These are phyloP conservation scores for Lactifluus volemus DNA, from an alignment of 768 basidiomycete genomes.

Conservation along the genomic window DNA sequence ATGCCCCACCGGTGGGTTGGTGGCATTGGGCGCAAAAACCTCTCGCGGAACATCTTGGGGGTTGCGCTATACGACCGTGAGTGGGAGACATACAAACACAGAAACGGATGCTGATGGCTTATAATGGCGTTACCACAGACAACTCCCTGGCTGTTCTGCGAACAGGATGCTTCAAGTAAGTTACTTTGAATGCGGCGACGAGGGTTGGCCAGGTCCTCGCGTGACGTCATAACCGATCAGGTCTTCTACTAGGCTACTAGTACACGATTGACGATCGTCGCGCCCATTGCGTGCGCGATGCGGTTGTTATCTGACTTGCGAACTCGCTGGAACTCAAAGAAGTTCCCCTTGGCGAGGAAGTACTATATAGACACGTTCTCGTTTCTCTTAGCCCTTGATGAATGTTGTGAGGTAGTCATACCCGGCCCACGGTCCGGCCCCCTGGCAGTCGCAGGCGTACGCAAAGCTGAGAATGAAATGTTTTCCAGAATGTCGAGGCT, in stretches of 20 bases:
- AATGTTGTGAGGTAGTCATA: no score
- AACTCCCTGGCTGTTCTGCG: conserved; percentile 54
- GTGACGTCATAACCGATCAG: conserved; percentile 86
- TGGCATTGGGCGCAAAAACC: conserved; percentile 90
- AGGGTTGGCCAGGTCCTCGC: conserved; percentile 57
- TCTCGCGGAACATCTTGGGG: conserved; percentile 1
- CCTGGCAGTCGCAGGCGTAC: no score
- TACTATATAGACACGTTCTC: conserved; percentile 42
- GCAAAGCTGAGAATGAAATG: no score
- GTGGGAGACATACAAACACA: conserved; percentile 41
- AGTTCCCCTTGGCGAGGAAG: conserved; percentile 74
- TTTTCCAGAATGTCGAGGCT: no score
- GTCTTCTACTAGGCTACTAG: conserved; percentile 54
- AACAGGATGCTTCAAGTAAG: conserved; percentile 92
- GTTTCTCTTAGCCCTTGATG: no score
- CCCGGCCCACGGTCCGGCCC: no score
- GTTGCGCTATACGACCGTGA: conserved; percentile 86
- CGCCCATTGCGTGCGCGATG: conserved; percentile 90
- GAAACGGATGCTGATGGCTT: no score
- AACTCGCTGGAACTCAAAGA: conserved; percentile 93
- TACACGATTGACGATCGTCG: conserved; percentile 87
- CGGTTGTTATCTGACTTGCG: conserved; percentile 99
- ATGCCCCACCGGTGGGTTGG: conserved; percentile 46
- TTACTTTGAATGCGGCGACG: conserved; percentile 91
- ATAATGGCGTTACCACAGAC: conserved; percentile 31